Evolutionary conservation across 345 rosid species (phyloP).

Genomic region (Kernera saxatilis): DNA sequence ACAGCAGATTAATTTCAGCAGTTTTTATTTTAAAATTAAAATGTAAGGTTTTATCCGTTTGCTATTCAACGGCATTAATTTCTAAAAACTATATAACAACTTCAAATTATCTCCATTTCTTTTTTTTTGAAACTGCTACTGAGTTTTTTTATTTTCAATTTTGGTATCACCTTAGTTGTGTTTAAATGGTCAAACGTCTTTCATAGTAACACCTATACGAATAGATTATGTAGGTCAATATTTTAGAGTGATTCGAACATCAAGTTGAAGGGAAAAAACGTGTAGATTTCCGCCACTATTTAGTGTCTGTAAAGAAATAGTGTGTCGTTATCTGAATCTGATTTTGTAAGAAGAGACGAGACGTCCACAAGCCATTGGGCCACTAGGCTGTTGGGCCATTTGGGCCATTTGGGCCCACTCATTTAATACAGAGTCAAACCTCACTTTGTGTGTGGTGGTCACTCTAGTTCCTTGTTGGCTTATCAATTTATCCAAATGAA

Average conservation of each 20-base stretch:
- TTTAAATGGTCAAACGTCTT: neutral
- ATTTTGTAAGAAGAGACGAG: neutral
- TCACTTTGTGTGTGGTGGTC: neutral
- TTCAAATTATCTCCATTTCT: neutral
- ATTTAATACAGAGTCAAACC: neutral
- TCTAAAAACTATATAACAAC: neutral
- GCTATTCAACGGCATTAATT: no score
- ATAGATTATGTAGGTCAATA: no score
- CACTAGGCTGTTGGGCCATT: neutral
- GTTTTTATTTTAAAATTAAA: no score
- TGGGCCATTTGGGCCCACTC: neutral
- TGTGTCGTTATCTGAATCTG: neutral
- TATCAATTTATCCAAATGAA: neutral
- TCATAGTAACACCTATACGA: neutral
- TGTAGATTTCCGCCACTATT: neutral
- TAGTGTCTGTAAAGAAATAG: neutral
- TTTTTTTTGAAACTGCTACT: no score
- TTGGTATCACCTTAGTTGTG: neutral
- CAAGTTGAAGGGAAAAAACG: no score
- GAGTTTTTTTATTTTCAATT: neutral
- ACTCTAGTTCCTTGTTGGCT: neutral
- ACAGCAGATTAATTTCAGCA: no score
- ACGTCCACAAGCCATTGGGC: neutral
- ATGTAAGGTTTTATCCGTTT: no score
- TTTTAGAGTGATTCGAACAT: no score